Evolutionary conservation across 2,329 filamentous ascomycete species (phyloP), one percentile per base, ranked within the genome.

Genomic region (Fusarium guadeloupense): DNA sequence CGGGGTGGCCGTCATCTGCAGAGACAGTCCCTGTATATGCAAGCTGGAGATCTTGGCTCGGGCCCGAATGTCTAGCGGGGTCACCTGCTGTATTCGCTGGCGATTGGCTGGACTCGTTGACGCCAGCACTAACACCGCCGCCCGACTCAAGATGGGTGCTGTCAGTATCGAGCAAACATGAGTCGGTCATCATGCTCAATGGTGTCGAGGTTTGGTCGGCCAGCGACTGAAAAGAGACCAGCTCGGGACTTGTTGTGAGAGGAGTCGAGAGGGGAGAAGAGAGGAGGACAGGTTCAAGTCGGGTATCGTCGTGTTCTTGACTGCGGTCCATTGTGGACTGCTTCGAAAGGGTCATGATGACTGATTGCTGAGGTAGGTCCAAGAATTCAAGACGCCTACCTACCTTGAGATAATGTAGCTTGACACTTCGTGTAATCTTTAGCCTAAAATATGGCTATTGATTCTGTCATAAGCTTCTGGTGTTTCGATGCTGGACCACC

Each of bases 171-270:
- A 54, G 37, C 35, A 56, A 62, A 43, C 55, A 70, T 47, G 68
- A 69, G 52, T 72, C 70, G 54, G 71, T 64, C 44, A 72, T 59
- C 44, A 70, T 66, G 42, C 70, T 72, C 40, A 72, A 56, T 33
- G 70, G 70, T 52, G 70, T 72, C 45, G 60, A 59, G 33, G 51
- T 71, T 44, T 69, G 68, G 45, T 72, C 69, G 64, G 64, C 68
- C 54, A 72, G 66, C 53, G 69, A 70, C 56, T 65, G 64, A 41
- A 72, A 69, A 9, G 66, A 68, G 49, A 61, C 63, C 47, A 68
- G 69, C 42, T 69, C 69, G 25, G 66, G 67, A 28, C 69, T 72
- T 56, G 66, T 66, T 16, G 68, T 71, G 33, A 59, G 44, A 21
- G 65, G 60, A 9, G 69, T 67, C 14, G 69, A 66, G 17, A 68